phyloP scores from a whole-genome alignment of 1,284 basidiomycete genomes.

The Coriolopsis trogii region DNA sequence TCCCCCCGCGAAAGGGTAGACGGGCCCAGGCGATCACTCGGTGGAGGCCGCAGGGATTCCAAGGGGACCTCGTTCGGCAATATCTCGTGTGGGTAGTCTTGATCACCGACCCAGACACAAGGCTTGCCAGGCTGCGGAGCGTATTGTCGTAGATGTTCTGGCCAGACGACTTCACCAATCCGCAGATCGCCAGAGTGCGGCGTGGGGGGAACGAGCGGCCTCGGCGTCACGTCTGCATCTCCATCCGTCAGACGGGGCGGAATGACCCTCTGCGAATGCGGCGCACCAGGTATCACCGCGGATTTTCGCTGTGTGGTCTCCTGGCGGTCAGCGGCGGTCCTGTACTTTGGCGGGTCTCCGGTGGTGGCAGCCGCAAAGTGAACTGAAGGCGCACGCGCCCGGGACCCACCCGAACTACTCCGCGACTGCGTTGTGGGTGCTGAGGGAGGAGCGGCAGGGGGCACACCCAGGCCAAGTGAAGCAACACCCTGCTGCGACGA shows the following conservation, averaged over 20 bases:
- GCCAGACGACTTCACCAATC: background rate
- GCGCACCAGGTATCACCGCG: conserved; percentile 31
- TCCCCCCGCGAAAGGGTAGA: too few relatives aligned
- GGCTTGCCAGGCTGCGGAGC: background rate
- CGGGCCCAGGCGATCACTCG: too few relatives aligned
- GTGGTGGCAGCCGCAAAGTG: conserved; percentile 1
- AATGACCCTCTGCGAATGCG: conserved; percentile 19
- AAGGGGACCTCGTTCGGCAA: conserved; percentile 3
- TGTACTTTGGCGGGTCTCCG: conserved; percentile 6
- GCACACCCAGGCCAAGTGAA: background rate
- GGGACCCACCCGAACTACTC: conserved; percentile 5
- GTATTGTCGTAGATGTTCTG: background rate
- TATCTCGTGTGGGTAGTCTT: background rate
- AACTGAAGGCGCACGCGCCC: conserved; percentile 3
- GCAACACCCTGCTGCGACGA: background rate
- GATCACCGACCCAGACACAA: background rate
- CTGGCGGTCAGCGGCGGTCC: conserved; percentile 12
- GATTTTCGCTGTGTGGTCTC: conserved; percentile 21
- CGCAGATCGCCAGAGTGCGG: background rate
- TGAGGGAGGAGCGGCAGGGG: background rate
- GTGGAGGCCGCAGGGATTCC: background rate
- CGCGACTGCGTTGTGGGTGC: conserved; percentile 5
- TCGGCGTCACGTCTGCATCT: conserved; percentile 15
- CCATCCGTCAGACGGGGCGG: conserved; percentile 13
- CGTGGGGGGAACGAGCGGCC: background rate